Conservation (phyloP, 2,329 filamentous ascomycete species). For the Sodiomyces alkalinus region DNA sequence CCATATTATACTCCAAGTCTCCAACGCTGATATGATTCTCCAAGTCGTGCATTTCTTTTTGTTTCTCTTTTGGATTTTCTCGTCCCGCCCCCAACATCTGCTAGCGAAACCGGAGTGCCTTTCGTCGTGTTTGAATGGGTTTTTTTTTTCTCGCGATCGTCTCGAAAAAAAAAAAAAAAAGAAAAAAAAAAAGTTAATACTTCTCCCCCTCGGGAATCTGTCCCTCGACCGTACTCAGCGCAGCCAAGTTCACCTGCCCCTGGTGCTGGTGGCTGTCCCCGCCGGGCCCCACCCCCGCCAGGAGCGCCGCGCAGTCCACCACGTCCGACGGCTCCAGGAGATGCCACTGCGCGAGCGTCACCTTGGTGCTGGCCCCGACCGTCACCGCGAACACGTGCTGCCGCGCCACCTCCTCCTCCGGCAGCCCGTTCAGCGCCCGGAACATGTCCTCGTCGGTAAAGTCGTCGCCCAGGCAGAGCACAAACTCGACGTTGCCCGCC, state of each 20-base stretch:
- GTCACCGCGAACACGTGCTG: conserved; percentile 79
- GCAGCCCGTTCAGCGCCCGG: conserved; percentile 54
- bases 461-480: conserved; percentile 85
- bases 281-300: conserved; percentile 30
- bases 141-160: too few species aligned
- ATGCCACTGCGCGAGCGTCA: conserved; percentile 82
- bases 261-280: conserved; percentile 23
- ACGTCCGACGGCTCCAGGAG: conserved; percentile 80
- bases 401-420: conserved; percentile 35
- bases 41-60: too few species aligned
- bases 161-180: too few species aligned
- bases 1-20: too few species aligned
- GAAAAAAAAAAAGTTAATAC: too few species aligned
- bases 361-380: conserved; percentile 81
- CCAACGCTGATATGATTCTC: too few species aligned
- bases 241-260: conserved; percentile 41
- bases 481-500: conserved; percentile 56
- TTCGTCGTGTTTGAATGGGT: too few species aligned
- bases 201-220: conserved; percentile 23
- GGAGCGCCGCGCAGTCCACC: conserved; percentile 48
- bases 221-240: conserved; percentile 37
- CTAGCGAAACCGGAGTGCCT: too few species aligned
- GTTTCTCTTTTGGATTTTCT: too few species aligned
- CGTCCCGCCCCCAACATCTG: too few species aligned
- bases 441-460: conserved; percentile 98